Base-by-base conservation (phyloP, 2,329 filamentous ascomycete species). In the Beauveria sp. region DNA sequence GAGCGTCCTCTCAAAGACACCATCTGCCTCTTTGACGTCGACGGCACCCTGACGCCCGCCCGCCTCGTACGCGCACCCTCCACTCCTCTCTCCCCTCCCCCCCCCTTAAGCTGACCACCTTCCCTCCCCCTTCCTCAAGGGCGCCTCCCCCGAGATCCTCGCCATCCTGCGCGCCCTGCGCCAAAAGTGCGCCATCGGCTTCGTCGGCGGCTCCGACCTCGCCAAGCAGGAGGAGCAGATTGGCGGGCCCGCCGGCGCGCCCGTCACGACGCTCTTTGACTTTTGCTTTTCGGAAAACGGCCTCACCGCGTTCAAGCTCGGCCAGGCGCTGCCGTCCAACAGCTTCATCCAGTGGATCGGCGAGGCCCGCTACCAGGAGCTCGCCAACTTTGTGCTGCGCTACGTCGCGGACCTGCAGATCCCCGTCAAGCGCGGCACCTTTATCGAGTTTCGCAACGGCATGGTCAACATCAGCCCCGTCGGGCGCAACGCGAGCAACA, bases 201-300 rank as follows among this genome's bases (percentile, higher is more conserved):
- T 86, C 78, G 93, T 98, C 64, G 95, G 95, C 71, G 95, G 95
- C 73, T 95, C 90, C 69, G 89, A 98, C 81, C 85, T 96, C 65
- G 79, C 76, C 74, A 98, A 99, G 81, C 95, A 98, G 78, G 91
- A 98, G 77, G 95, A 98, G 77, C 93, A 98, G 79, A 85, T 98
- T 65, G 92, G 92, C 73, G 83, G 70, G 60, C 73, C 85, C 4
- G 74, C 83, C 28, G 78, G 83, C 62, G 75, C 77, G 31, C 82
- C 88, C 68, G 93, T 98, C 64, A 92, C 87, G 58, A 81, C 85
- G 65, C 87, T 98, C 70, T 99, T 99, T 81, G 95, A 99, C 81
- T 99, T 91, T 80, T 95, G 89, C 84, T 99, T 99, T 80, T 82
- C 92, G 63, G 95, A 99, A 80, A 99, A 99, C 78, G 95, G 95